Evolutionary conservation across 257 asterid species (phyloP), one percentile per base, ranked within the genome.

Genomic region (Solanum clarkiae): DNA sequence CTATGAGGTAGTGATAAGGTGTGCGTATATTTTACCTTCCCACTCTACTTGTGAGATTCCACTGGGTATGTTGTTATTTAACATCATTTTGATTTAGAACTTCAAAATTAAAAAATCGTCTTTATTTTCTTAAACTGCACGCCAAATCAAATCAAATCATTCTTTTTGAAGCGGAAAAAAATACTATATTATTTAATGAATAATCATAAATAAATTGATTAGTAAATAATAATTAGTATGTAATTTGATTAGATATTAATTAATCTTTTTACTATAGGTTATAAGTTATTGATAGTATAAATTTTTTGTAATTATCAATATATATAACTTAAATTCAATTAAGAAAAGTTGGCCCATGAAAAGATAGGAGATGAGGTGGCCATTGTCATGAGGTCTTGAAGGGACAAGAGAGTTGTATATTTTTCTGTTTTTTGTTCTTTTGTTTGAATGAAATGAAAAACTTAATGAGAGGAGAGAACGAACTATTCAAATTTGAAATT

Each of bases 361-460:
- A 7, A 20, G 22, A 59, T 59, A 59, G 29, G 51, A 86, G 89
- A 54, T 10, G 63, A 18, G 26, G 65, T 8, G 42, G 42, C 6
- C 42, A 36, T 36, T 36, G 42, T 36, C 6, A 36, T 36, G 6
- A 36, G 42, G 42, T 36, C 42, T 36, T 5, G 6, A 3, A 36
- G 42, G 42, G 42, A 36, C 88, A 91, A 59, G 96, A 93, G 70
- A 93, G 86, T 56, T 90, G 90, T 92, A 91, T 92, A 45, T 86
- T 85, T 32, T 82, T 84, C 9, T 5, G 36, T 59, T 60, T 60
- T 60, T 60, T 12, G 9, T n/a, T 60, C 14, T 60, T 60, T 26
- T 70, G 69, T 15, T 49, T 56, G 17, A 55, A 59, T 79, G 84
- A 40, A 65, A 13, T 10, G 13, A 80, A 57, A 62, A 53, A 59